phyloP scores from a whole-genome alignment of 2,329 filamentous ascomycete genomes.

The Fusarium xyrophilum region DNA sequence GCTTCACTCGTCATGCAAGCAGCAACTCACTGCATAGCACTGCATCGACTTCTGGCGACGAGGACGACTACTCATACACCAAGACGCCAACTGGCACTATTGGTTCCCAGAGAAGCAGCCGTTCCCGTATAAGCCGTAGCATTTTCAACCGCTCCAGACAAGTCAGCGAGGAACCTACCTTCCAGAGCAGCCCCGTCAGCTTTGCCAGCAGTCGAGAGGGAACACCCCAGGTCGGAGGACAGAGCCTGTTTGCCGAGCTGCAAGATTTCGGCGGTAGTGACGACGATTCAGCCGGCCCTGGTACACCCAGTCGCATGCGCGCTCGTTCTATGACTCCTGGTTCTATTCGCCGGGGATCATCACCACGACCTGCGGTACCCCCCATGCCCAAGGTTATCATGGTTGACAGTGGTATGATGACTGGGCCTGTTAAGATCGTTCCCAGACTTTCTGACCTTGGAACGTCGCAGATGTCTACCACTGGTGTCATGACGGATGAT shows the following conservation, averaged over 20 bases:
- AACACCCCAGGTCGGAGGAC: slow-evolving; percentile 59
- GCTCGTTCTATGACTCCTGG: slow-evolving; percentile 57
- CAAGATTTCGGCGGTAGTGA: slow-evolving; percentile 80
- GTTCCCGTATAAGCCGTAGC: slow-evolving; percentile 72
- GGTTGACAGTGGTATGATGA: slow-evolving; percentile 68
- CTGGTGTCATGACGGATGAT: slow-evolving; percentile 17
- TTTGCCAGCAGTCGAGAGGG: slow-evolving; percentile 57
- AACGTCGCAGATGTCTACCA: slow-evolving; percentile 8
- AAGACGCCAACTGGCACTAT: slow-evolving; percentile 69
- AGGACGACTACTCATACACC: slow-evolving; percentile 64
- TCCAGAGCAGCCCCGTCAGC: slow-evolving; percentile 67
- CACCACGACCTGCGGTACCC: slow-evolving; percentile 59
- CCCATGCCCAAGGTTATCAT: slow-evolving; percentile 60
- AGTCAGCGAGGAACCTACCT: slow-evolving; percentile 63
- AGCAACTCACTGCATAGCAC: slow-evolving; percentile 82
- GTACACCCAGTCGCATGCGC: slow-evolving; percentile 62
- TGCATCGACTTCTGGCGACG: slow-evolving; percentile 83
- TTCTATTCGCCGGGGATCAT: slow-evolving; percentile 53
- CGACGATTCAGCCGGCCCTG: slow-evolving; percentile 68
- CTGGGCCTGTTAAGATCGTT: slow-evolving; percentile 59
- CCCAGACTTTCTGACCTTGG: slow-evolving; percentile 18
- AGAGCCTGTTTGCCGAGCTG: slow-evolving; percentile 91
- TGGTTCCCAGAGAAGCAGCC: slow-evolving; percentile 69
- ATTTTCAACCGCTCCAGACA: slow-evolving; percentile 65
- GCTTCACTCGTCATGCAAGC: slow-evolving; percentile 53